A percentile compares a stretch with the other conserved stretches of the same genome.
These are phyloP conservation scores for Phytophthora brassicae DNA, from an alignment of 352 stramenopile genomes.

Conservation along the genomic window DNA sequence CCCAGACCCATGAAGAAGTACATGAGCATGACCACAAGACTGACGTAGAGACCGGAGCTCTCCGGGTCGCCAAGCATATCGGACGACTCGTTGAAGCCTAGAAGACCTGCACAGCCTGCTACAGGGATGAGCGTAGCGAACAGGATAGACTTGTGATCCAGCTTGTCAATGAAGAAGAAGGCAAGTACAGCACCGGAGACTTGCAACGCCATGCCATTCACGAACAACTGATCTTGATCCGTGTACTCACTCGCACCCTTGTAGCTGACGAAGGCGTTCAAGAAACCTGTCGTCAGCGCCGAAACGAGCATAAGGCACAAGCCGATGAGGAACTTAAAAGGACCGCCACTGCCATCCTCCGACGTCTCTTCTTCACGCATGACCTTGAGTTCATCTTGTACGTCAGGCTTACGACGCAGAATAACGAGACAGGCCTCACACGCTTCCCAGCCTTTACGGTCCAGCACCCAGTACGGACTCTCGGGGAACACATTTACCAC, in stretches of 20 bases:
- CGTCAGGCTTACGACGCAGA: constrained; percentile 65
- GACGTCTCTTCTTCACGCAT: constrained; percentile 63
- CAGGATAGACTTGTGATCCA: constrained; percentile 73
- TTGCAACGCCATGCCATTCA: constrained; percentile 61
- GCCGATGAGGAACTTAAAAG: constrained; percentile 69
- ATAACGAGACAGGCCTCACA: constrained; percentile 65
- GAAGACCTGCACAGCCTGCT: constrained; percentile 40
- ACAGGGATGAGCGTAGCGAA: constrained; percentile 69
- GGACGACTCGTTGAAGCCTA: constrained; percentile 68
- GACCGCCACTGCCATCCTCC: constrained; percentile 37
- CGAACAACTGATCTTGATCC: constrained; percentile 50
- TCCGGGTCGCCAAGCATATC: constrained; percentile 39
- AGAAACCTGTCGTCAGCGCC: constrained; percentile 51
- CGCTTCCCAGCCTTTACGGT: constrained; percentile 70
- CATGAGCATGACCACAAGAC: constrained; percentile 59
- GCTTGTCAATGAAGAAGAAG: constrained; percentile 83
- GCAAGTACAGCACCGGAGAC: constrained; percentile 54
- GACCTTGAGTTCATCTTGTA: constrained; percentile 66
- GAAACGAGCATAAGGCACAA: constrained; percentile 71
- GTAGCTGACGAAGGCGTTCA: constrained; percentile 62
- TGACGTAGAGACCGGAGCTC: constrained; percentile 54
- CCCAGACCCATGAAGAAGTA: constrained; percentile 83
- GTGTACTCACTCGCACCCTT: constrained; percentile 49
- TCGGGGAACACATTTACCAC: constrained; percentile 77
- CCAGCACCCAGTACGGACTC: constrained; percentile 76